Evolutionary conservation across 148 eudicot species (phyloP).

Genomic region (Chenopodium formosanum): DNA sequence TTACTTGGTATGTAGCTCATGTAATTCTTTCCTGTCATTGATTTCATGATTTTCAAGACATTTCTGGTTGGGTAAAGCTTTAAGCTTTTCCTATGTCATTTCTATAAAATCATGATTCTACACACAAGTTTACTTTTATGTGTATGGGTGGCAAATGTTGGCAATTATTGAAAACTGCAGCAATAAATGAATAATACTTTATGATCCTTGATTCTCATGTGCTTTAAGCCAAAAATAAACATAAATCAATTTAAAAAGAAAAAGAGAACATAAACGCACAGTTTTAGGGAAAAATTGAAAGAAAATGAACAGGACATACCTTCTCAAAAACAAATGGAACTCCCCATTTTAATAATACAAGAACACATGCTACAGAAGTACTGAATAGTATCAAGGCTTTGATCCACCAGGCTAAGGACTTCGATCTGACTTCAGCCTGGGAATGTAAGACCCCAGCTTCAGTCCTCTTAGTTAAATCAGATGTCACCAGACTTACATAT

Average conservation of each 20-base stretch:
- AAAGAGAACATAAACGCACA: neutral
- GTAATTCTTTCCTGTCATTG: neutral
- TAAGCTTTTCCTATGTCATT: too few relatives aligned
- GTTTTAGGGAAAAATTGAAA: neutral
- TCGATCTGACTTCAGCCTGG: constrained; percentile 29
- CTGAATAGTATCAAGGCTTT: constrained; percentile 52
- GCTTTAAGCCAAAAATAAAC: neutral
- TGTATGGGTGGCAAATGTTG: too few relatives aligned
- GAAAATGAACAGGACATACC: constrained; percentile 37
- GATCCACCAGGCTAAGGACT: constrained; percentile 66
- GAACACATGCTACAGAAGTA: constrained; percentile 32
- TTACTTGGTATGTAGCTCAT: neutral
- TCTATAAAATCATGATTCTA: too few relatives aligned
- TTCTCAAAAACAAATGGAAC: constrained; percentile 80
- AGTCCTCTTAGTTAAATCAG: constrained; percentile 39
- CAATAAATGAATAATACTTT: too few relatives aligned
- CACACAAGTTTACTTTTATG: too few relatives aligned
- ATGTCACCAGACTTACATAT: constrained; percentile 64
- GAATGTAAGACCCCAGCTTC: constrained; percentile 43
- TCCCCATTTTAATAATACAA: constrained; percentile 75
- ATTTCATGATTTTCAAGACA: too few relatives aligned
- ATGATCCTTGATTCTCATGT: neutral
- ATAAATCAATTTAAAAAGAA: too few relatives aligned
- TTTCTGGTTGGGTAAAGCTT: too few relatives aligned
- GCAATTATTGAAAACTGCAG: too few relatives aligned